Conservation (phyloP, 2,329 filamentous ascomycete species). For the Penicillium sp. region DNA sequence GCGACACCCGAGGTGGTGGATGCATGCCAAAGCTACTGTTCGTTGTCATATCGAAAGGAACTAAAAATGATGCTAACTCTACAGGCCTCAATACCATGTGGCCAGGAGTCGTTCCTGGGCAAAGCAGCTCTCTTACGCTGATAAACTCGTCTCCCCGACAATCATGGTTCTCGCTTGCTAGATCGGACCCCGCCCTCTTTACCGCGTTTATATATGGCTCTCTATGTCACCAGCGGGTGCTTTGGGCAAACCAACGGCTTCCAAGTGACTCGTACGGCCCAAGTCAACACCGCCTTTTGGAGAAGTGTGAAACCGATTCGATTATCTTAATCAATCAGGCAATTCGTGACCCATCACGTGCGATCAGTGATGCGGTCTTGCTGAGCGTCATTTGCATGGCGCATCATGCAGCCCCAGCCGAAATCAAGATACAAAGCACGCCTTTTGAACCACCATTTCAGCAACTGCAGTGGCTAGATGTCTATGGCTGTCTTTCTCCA, state of each 20-base stretch:
- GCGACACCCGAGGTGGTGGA: constrained; percentile 22
- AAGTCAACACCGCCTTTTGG: constrained; percentile 25
- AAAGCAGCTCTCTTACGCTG: neutral
- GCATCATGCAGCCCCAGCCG: constrained; percentile 30
- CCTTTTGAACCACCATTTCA: constrained; percentile 38
- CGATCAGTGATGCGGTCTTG: constrained; percentile 36
- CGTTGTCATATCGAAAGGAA: constrained; percentile 5
- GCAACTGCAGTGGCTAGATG: constrained; percentile 38
- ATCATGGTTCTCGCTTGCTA: constrained; percentile 32
- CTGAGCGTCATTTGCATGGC: constrained; percentile 39
- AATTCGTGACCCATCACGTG: constrained; percentile 31
- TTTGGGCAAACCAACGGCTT: constrained; percentile 29
- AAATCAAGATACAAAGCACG: constrained; percentile 11
- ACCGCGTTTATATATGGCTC: constrained; percentile 34
- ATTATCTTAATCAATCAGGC: constrained; percentile 38
- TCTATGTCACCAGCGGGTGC: constrained; percentile 34
- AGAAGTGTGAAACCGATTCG: constrained; percentile 33
- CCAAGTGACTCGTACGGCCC: constrained; percentile 20
- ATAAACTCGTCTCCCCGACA: neutral
- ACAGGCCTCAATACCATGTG: constrained; percentile 29
- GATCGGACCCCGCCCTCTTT: constrained; percentile 31
- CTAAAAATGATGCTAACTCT: neutral
- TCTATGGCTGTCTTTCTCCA: constrained; percentile 36
- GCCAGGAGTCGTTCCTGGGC: constrained; percentile 28
- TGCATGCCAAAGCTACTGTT: constrained; percentile 30